These are phyloP conservation scores for Solanum clarkiae DNA, from an alignment of 257 asterid genomes.

Conservation along the genomic window DNA sequence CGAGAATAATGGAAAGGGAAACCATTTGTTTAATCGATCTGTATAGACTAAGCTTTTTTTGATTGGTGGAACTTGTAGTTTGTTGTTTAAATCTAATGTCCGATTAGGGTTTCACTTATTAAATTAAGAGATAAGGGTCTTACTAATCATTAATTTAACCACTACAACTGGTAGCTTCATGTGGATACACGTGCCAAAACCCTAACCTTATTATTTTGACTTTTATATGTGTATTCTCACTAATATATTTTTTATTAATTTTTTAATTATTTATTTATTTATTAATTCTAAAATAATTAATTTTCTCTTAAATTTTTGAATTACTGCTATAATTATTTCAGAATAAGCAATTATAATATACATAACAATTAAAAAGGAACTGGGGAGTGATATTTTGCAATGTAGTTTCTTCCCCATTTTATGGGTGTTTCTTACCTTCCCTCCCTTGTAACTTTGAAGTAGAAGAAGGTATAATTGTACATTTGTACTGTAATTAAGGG, in stretches of 20 bases:
- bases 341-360: too few species aligned
- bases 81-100: background rate
- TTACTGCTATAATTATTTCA: too few species aligned
- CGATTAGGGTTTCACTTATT: background rate
- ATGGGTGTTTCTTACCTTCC: background rate
- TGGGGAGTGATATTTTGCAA: too few species aligned
- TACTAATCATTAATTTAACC: background rate
- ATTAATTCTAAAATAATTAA: too few species aligned
- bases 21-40: background rate
- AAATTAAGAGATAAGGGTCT: background rate
- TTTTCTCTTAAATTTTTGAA: too few species aligned
- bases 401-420: background rate
- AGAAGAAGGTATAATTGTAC: background rate
- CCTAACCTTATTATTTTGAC: background rate
- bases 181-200: conserved; percentile 18
- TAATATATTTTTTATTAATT: too few species aligned
- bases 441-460: background rate
- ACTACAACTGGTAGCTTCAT: background rate
- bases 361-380: too few species aligned
- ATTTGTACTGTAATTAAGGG: background rate
- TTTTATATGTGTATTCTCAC: too few species aligned
- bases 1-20: background rate
- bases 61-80: conserved; percentile 1
- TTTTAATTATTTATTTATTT: too few species aligned
- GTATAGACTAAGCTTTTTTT: background rate